Conservation (phyloP, 2,329 filamentous ascomycete species). For the Blastomyces parvus region DNA sequence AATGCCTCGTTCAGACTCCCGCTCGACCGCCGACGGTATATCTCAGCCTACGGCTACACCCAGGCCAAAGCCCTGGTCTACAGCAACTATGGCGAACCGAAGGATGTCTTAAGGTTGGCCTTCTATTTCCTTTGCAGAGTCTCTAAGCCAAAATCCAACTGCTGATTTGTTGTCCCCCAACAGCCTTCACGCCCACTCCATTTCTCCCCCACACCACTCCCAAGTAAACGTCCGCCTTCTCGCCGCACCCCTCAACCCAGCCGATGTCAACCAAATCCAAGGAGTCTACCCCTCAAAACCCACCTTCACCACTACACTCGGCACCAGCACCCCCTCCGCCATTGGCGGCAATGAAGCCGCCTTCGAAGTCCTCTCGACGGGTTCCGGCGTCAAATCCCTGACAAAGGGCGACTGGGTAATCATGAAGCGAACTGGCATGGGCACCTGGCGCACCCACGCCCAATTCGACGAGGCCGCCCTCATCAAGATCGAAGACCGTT, state of each 20-base stretch:
- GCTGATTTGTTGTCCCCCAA: conserved; percentile 7
- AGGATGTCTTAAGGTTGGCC: conserved; percentile 38
- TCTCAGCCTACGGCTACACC: conserved; percentile 42
- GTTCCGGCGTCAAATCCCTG: conserved; percentile 53
- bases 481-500: conserved; percentile 59
- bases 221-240: conserved; percentile 75
- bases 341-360: conserved; percentile 68
- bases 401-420: conserved; percentile 86
- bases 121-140: conserved; percentile 2
- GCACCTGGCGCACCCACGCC: conserved; percentile 91
- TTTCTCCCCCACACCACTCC: conserved; percentile 46
- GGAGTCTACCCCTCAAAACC: conserved; percentile 88
- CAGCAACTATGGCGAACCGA: conserved; percentile 40
- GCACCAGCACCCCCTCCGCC: conserved; percentile 65
- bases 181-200: conserved; percentile 41
- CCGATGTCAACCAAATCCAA: conserved; percentile 96
- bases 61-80: conserved; percentile 43
- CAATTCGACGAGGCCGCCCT: conserved; percentile 54
- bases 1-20: conserved; percentile 10
- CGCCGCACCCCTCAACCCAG: conserved; percentile 87
- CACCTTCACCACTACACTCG: conserved; percentile 62
- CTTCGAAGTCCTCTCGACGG: conserved; percentile 71
- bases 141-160: neutral
- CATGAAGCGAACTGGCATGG: conserved; percentile 70
- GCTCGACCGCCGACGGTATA: conserved; percentile 26